Evolutionary conservation across 129 eudicot genomes (phyloP).

Genomic region (Artemisia argyi): DNA sequence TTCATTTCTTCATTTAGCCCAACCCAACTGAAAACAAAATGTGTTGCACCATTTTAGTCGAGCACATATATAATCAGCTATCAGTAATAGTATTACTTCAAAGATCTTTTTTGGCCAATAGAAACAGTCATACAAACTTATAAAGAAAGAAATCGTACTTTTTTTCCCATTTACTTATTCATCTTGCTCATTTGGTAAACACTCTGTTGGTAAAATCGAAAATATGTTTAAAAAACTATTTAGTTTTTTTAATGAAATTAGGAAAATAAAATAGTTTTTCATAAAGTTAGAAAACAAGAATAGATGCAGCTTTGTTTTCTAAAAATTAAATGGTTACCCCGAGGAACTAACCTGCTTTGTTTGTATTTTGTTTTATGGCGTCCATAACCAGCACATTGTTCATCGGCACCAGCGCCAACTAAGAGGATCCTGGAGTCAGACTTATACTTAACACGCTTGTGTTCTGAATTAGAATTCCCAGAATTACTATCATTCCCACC

Average conservation of each 20-base stretch:
- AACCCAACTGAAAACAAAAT: slow-evolving; percentile 61
- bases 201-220: not conserved
- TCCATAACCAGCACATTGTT: slow-evolving; percentile 99
- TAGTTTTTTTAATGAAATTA: too few relatives aligned
- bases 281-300: too few relatives aligned
- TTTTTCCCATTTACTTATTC: not conserved
- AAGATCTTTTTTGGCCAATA: not conserved
- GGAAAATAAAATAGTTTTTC: too few relatives aligned
- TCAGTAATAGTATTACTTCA: slow-evolving; percentile 10
- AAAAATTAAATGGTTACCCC: not conserved
- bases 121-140: not conserved
- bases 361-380: slow-evolving; percentile 87
- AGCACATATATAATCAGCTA: slow-evolving; percentile 9
- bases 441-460: slow-evolving; percentile 45
- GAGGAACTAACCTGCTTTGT: slow-evolving; percentile 56
- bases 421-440: slow-evolving; percentile 84
- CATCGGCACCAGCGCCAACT: slow-evolving; percentile 99
- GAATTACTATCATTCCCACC: slow-evolving; percentile 5
- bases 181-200: not conserved
- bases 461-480: slow-evolving; percentile 18
- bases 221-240: too few relatives aligned
- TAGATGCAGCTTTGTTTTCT: too few relatives aligned
- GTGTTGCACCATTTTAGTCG: slow-evolving; percentile 20
- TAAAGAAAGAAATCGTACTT: not conserved
- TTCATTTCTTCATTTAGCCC: slow-evolving; percentile 93